phyloP scores from a whole-genome alignment of 805 yeast genomes.

The Candida saitoana region DNA sequence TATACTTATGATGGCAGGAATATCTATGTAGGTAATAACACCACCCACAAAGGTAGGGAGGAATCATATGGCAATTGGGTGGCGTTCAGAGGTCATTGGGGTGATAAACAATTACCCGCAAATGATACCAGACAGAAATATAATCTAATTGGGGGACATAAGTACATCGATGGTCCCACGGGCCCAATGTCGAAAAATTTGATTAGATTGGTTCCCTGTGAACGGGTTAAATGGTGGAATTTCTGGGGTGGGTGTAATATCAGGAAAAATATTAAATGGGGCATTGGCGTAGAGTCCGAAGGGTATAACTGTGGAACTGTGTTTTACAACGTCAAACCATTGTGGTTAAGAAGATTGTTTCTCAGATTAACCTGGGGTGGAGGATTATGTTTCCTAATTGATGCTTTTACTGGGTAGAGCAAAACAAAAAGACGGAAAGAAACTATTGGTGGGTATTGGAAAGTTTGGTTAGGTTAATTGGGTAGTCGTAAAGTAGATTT shows the following conservation, averaged over 20 bases:
- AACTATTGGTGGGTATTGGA: too few relatives aligned
- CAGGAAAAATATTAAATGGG: conserved; percentile 68
- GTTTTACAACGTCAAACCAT: conserved; percentile 51
- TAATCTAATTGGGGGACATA: conserved; percentile 82
- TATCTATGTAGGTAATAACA: conserved; percentile 43
- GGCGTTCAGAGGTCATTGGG: conserved; percentile 83
- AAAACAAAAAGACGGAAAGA: not conserved
- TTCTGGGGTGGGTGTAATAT: conserved; percentile 79
- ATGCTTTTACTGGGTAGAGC: conserved; percentile 16
- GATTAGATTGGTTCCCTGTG: conserved; percentile 68
- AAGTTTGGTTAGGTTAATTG: not conserved
- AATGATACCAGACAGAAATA: conserved; percentile 77
- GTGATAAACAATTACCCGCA: conserved; percentile 65
- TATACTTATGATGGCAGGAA: conserved; percentile 68
- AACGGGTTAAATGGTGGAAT: conserved; percentile 90
- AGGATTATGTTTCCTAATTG: conserved; percentile 51
- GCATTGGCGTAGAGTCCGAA: conserved; percentile 85
- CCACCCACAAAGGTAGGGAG: conserved; percentile 52
- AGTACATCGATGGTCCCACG: conserved; percentile 85
- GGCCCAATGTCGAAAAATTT: conserved; percentile 86
- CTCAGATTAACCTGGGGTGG: conserved; percentile 60
- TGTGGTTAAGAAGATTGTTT: conserved; percentile 44
- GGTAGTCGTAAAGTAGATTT: not conserved
- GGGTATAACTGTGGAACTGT: conserved; percentile 77
- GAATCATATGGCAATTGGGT: conserved; percentile 68